Percentiles rank a stretch among this genome's conserved stretches.
phyloP scores from a whole-genome alignment of 176 grass and related monocot genomes.

The Otatea glauca region DNA sequence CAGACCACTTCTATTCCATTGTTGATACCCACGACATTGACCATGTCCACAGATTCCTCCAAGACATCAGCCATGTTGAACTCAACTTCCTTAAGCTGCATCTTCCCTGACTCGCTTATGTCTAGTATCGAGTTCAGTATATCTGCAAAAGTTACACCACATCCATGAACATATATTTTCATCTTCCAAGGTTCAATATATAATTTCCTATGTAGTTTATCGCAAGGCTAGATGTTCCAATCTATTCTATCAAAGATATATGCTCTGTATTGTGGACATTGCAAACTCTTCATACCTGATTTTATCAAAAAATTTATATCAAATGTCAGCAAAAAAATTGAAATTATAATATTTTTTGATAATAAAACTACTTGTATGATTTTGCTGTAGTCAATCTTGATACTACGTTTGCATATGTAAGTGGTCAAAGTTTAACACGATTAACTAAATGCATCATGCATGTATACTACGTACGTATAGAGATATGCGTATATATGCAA shows the following conservation, averaged over 20 bases:
- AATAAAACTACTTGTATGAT: neutral
- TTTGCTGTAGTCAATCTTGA: neutral
- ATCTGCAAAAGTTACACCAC: constrained; percentile 45
- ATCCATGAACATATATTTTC: neutral
- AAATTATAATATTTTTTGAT: neutral
- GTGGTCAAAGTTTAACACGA: neutral
- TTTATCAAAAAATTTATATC: neutral
- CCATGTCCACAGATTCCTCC: constrained; percentile 75
- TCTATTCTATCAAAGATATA: neutral
- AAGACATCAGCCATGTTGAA: constrained; percentile 71
- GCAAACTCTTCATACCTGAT: neutral
- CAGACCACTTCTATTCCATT: constrained; percentile 73
- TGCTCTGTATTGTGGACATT: neutral
- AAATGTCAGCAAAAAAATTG: neutral
- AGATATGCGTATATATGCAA: neutral
- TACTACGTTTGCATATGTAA: neutral
- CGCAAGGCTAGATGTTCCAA: neutral
- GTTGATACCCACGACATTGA: constrained; percentile 50
- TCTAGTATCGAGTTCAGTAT: constrained; percentile 82
- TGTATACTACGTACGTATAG: too few species aligned
- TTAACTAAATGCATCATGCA: neutral
- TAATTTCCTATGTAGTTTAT: neutral
- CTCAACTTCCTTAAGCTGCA: constrained; percentile 63
- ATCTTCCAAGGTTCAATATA: neutral
- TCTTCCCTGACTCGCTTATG: constrained; percentile 76